Percentiles rank a stretch among this genome's conserved stretches.
Evolutionary conservation across 106 monocot genomes (phyloP).

Genomic region (Gastrodia elata): DNA sequence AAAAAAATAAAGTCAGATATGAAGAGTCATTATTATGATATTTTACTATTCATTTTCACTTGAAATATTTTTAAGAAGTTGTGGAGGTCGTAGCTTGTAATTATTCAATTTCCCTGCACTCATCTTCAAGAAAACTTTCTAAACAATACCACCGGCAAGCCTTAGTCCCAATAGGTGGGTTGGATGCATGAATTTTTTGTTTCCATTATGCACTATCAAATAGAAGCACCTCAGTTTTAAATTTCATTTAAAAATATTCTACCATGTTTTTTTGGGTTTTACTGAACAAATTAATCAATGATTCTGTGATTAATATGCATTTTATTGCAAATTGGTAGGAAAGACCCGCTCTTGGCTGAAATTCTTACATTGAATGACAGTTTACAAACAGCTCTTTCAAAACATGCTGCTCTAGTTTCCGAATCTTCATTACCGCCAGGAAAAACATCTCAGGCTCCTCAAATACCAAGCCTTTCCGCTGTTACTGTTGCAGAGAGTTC

Average conservation of each 20-base stretch:
- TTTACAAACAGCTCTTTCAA: constrained; percentile 46
- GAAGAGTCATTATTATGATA: too few species aligned
- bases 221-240: too few species aligned
- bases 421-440: constrained; percentile 23
- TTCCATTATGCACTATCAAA: too few species aligned
- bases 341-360: constrained; percentile 49
- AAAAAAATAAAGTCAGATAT: too few species aligned
- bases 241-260: too few species aligned
- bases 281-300: neutral
- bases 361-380: constrained; percentile 48
- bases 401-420: constrained; percentile 37
- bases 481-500: neutral
- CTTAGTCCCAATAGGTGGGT: too few species aligned
- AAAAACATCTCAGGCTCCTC: constrained; percentile 6
- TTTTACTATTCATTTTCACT: neutral
- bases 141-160: too few species aligned
- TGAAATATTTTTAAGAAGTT: neutral
- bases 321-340: constrained; percentile 19
- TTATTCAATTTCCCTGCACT: too few species aligned
- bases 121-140: too few species aligned
- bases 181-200: too few species aligned
- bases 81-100: neutral
- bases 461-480: neutral
- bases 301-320: neutral
- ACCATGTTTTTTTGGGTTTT: too few species aligned